Percentiles rank a stretch among this genome's conserved stretches.
Evolutionary conservation across 257 asterid genomes (phyloP).

Genomic region (Salvia rosmarinus): DNA sequence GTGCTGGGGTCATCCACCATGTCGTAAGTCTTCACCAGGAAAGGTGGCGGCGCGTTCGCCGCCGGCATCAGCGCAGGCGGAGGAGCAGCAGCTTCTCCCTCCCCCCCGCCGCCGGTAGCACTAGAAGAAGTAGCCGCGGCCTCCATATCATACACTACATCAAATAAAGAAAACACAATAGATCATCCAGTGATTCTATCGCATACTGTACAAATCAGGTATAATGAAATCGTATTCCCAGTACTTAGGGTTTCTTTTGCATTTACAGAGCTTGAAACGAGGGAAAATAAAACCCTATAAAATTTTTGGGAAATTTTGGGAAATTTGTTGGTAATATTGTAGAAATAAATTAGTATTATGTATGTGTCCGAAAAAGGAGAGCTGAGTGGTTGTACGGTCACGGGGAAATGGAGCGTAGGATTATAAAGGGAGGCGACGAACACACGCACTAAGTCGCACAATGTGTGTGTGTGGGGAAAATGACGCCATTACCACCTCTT

Average conservation of each 20-base stretch:
- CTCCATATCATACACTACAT: constrained; percentile 42
- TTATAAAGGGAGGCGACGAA: background rate
- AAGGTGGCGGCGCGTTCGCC: constrained; percentile 74
- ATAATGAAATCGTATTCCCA: background rate
- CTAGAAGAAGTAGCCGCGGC: constrained; percentile 37
- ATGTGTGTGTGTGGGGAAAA: too few species aligned
- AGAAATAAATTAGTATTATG: too few species aligned
- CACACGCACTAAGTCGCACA: too few species aligned
- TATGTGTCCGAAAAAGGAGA: background rate
- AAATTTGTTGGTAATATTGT: background rate
- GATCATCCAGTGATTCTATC: constrained; percentile 8
- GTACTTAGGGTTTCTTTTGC: constrained; percentile 21
- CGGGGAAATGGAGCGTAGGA: background rate
- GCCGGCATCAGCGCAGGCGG: constrained; percentile 54
- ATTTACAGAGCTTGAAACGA: constrained; percentile 16
- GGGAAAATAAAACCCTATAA: constrained; percentile 28
- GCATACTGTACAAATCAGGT: background rate
- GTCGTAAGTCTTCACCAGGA: constrained; percentile 75
- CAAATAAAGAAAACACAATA: constrained; percentile 16
- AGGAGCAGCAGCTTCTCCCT: constrained; percentile 39
- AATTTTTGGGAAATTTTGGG: constrained; percentile 32
- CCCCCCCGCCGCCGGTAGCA: constrained; percentile 37
- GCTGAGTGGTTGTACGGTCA: constrained; percentile 32
- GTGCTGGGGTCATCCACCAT: constrained; percentile 85
- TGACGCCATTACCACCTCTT: too few species aligned